Percentiles rank a stretch among this genome's conserved stretches.
Evolutionary conservation across 805 yeast genomes (phyloP).

Genomic region (Saccharomycodes ludwigii): DNA sequence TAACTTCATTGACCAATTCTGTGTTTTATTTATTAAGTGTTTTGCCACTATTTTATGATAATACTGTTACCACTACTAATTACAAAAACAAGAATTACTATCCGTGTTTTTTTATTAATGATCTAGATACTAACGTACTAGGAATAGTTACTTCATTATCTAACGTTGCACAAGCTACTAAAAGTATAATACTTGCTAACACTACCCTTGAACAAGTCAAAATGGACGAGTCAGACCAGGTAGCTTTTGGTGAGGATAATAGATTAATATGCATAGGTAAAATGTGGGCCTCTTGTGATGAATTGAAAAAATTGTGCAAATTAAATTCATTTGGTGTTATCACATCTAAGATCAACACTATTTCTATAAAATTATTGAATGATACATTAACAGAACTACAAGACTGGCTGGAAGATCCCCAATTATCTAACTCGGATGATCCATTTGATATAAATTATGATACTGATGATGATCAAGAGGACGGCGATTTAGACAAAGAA

Average conservation of each 20-base stretch:
- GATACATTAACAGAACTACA: slow-evolving; percentile 59
- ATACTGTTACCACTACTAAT: slow-evolving; percentile 3
- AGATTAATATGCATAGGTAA: slow-evolving; percentile 52
- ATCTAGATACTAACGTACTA: slow-evolving; percentile 12
- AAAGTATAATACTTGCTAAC: too few relatives aligned
- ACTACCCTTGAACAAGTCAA: too few relatives aligned
- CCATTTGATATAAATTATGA: slow-evolving; percentile 37
- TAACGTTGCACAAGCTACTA: too few relatives aligned
- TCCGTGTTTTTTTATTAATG: slow-evolving; percentile 13
- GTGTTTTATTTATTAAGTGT: slow-evolving; percentile 16
- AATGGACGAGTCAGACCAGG: slow-evolving; percentile 9
- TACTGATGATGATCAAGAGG: slow-evolving; percentile 20
- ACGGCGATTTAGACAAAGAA: slow-evolving; percentile 18
- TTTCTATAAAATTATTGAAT: slow-evolving; percentile 33
- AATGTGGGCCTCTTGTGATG: slow-evolving; percentile 60
- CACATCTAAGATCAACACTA: slow-evolving; percentile 29
- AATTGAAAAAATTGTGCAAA: slow-evolving; percentile 27
- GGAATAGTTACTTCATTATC: slow-evolving; percentile 14
- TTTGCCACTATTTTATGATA: slow-evolving; percentile 19
- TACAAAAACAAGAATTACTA: slow-evolving; percentile 10
- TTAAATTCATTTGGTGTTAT: slow-evolving; percentile 45
- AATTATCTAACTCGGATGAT: slow-evolving; percentile 26
- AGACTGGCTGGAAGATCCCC: slow-evolving; percentile 59
- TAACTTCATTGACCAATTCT: slow-evolving; percentile 16
- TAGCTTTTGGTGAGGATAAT: slow-evolving; percentile 22